A percentile compares a stretch with the other conserved stretches of the same genome.
phyloP scores from a whole-genome alignment of 1,284 basidiomycete genomes.

The Kwoniella shivajii region DNA sequence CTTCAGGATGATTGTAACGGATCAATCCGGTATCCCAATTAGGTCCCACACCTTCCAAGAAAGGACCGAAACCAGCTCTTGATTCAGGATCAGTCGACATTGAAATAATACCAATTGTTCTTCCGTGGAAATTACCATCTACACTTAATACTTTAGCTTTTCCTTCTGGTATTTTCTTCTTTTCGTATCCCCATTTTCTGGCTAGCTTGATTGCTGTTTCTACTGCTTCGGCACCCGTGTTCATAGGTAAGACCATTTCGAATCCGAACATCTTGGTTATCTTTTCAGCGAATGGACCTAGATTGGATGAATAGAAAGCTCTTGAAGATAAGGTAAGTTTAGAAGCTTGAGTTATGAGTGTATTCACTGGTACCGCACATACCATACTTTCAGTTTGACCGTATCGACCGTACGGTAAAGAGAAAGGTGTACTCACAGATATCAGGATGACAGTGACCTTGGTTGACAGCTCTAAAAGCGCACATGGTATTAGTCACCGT shows the following conservation, averaged over 20 bases:
- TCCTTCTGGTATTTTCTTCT: conserved; percentile 80
- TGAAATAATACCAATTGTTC: conserved; percentile 85
- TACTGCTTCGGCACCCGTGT: conserved; percentile 97
- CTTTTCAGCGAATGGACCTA: conserved; percentile 85
- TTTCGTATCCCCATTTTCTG: conserved; percentile 86
- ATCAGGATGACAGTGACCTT: conserved; percentile 90
- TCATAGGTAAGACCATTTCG: conserved; percentile 98
- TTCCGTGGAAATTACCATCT: conserved; percentile 92
- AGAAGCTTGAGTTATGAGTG: conserved; percentile 82
- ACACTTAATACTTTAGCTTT: conserved; percentile 87
- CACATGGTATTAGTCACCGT: conserved; percentile 2
- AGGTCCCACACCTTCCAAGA: conserved; percentile 82
- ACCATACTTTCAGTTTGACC: no score
- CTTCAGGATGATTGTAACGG: conserved; percentile 78
- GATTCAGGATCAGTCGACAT: conserved; percentile 97
- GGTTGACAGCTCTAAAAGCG: conserved; percentile 73
- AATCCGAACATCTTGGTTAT: conserved; percentile 83
- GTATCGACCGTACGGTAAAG: no score
- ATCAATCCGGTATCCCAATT: conserved; percentile 61
- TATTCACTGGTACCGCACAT: no score
- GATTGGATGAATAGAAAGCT: conserved; percentile 93
- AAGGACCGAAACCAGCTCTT: conserved; percentile 86
- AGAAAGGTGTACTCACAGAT: conserved; percentile 49
- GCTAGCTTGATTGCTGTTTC: conserved; percentile 81
- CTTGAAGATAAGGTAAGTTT: conserved; percentile 91